phyloP scores from a whole-genome alignment of 2,329 filamentous ascomycete genomes.

The Alternaria tenuissima region DNA sequence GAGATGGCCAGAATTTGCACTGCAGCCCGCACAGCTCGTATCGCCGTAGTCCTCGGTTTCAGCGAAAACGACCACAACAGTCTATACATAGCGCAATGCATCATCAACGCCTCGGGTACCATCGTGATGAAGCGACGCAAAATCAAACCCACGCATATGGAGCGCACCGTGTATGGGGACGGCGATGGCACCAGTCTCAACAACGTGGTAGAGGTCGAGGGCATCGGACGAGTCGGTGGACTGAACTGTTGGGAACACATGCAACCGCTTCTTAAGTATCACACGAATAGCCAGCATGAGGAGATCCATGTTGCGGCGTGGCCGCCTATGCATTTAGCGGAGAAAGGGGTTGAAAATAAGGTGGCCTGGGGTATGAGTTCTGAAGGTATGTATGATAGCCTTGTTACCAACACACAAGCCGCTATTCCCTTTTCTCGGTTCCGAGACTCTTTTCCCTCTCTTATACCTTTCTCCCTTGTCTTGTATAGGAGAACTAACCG shows the following conservation, averaged over 20 bases:
- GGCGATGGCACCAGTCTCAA: constrained; percentile 45
- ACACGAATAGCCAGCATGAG: constrained; percentile 51
- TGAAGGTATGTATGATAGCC: background rate
- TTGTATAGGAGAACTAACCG: background rate
- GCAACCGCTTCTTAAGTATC: constrained; percentile 54
- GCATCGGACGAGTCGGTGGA: background rate
- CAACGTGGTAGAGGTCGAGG: constrained; percentile 40
- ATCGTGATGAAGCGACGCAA: constrained; percentile 52
- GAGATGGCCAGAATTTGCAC: constrained; percentile 56
- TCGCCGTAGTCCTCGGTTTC: constrained; percentile 52
- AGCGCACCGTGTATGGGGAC: constrained; percentile 55
- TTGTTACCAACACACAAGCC: background rate
- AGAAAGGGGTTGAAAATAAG: background rate
- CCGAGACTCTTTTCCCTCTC: no score
- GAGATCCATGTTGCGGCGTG: constrained; percentile 54
- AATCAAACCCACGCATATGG: constrained; percentile 55
- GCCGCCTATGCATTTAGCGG: constrained; percentile 39
- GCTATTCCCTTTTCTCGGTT: background rate
- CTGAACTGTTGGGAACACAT: constrained; percentile 53
- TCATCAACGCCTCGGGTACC: constrained; percentile 46
- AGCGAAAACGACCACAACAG: constrained; percentile 47
- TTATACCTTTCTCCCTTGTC: background rate
- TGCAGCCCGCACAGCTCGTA: constrained; percentile 42
- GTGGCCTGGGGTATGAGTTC: background rate
- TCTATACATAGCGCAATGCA: constrained; percentile 54